Base-by-base conservation (phyloP, 1,284 basidiomycete genomes). In the Anthracocystis panici-leucophaei region DNA sequence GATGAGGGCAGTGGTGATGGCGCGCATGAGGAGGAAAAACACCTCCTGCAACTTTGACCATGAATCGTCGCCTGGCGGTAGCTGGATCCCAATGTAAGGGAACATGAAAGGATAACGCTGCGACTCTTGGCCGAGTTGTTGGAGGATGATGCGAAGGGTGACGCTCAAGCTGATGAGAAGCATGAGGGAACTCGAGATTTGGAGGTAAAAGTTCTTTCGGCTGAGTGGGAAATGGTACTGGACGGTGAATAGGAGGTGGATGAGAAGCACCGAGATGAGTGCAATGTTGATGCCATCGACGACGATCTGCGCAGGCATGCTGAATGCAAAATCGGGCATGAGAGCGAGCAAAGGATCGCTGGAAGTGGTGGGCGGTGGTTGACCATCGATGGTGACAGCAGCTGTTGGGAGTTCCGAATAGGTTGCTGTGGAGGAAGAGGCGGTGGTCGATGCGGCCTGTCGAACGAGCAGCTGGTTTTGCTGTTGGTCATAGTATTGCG, bases 171-270 rank as follows among this genome's bases (percentile, higher is more conserved):
- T 83, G 58, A 80, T 61, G 45, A 97, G 89, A 21, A 97, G 90
- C 16, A 92, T 91, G 51, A 90, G 87, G 25, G 94, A 93, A 27
- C 92, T 92, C 2, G 91, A 90, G 14, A 97, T 86, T 85, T 98
- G 96, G 31, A 98, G 90, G 64, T 91, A 88, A 85, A 93, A 99
- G 88, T 99, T 99, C 81, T 92, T 89, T 12, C 91, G 91, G 1
- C 94, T 94, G 44, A 99, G 91, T 0, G 94, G 94, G 88, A 93
- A 94, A 86, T 99, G 96, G 81, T 97, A 98, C 84, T 95, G 93
- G 0, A 92, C 92, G 20, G 97, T 98, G 87, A 99, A 98, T 66
- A 95, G 86, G 68, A 99, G 91, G 79, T 98, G 95, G 68, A 96
- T 90, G 80, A 96, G 88, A 31, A 99, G 91, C n/a, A 97, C 91